A percentile compares a stretch with the other conserved stretches of the same genome.
These are phyloP conservation scores for Sporothrix mexicana DNA, from an alignment of 2,329 filamentous ascomycete genomes.

Conservation along the genomic window DNA sequence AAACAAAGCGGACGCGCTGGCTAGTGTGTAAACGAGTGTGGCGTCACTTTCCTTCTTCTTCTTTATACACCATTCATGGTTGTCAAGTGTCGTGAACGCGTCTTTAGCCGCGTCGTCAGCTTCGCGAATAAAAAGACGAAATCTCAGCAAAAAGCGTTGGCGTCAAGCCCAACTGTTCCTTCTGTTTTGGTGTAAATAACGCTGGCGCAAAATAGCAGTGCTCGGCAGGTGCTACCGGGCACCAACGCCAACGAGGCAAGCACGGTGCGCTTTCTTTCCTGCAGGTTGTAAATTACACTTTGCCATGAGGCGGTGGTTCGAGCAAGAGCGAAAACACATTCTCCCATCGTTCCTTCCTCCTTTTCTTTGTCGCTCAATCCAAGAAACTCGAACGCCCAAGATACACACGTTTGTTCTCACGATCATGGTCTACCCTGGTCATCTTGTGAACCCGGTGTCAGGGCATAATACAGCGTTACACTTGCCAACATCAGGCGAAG, in stretches of 20 bases:
- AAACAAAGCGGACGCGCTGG: background rate
- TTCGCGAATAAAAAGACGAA: background rate
- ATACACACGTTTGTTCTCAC: slow-evolving; percentile 9
- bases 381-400: background rate
- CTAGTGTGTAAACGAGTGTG: slow-evolving; percentile 18
- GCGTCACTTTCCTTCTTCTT: slow-evolving; percentile 4
- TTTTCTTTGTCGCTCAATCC: slow-evolving; percentile 4
- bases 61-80: background rate
- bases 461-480: slow-evolving; percentile 20
- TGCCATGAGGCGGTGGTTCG: background rate
- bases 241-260: background rate
- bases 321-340: background rate
- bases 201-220: background rate
- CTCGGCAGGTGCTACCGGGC: slow-evolving; percentile 12
- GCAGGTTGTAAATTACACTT: slow-evolving; percentile 4
- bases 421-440: background rate
- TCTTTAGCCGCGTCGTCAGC: background rate
- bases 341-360: background rate
- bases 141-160: background rate
- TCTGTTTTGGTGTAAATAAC: slow-evolving; percentile 9
- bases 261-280: slow-evolving; percentile 1
- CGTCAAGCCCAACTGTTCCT: background rate
- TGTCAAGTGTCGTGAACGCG: background rate
- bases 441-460: background rate
- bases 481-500: background rate